Conservation (phyloP, 2,329 filamentous ascomycete genomes). For the Trichophyton rubrum region DNA sequence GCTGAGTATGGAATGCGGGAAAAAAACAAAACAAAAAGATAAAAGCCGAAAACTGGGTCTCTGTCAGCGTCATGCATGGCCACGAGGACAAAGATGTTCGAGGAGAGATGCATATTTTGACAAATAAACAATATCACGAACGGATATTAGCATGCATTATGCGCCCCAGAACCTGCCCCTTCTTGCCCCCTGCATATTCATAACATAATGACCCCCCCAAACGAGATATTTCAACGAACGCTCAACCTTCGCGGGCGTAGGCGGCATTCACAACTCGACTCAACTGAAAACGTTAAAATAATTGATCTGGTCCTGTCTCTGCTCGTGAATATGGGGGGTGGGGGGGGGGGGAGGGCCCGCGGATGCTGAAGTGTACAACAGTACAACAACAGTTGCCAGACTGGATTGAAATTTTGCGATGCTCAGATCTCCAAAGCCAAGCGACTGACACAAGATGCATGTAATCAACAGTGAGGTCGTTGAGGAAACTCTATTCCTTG, state of each 20-base stretch:
- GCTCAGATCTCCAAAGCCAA: conserved; percentile 4
- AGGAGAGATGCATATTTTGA: neutral
- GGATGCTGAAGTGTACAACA: neutral
- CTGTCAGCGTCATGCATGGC: neutral
- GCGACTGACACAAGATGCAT: conserved; percentile 1
- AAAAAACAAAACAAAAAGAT: neutral
- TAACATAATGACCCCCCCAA: neutral
- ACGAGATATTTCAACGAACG: neutral
- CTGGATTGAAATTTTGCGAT: conserved; percentile 4
- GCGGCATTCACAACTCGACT: neutral
- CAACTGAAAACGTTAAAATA: neutral
- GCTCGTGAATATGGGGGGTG: neutral
- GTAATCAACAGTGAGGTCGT: neutral
- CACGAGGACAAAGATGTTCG: neutral
- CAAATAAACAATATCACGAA: neutral
- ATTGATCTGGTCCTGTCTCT: neutral
- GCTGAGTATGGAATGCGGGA: neutral
- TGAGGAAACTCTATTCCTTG: conserved; percentile 2
- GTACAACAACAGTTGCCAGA: neutral
- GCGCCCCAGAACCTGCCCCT: neutral
- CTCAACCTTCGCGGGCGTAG: conserved; percentile 1
- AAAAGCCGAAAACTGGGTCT: neutral
- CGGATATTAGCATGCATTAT: neutral
- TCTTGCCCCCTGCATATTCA: conserved; percentile 1
- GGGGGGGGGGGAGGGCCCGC: neutral